These are phyloP conservation scores for Amylocarpus encephaloides DNA, from an alignment of 2,329 filamentous ascomycete species.

Conservation along the genomic window DNA sequence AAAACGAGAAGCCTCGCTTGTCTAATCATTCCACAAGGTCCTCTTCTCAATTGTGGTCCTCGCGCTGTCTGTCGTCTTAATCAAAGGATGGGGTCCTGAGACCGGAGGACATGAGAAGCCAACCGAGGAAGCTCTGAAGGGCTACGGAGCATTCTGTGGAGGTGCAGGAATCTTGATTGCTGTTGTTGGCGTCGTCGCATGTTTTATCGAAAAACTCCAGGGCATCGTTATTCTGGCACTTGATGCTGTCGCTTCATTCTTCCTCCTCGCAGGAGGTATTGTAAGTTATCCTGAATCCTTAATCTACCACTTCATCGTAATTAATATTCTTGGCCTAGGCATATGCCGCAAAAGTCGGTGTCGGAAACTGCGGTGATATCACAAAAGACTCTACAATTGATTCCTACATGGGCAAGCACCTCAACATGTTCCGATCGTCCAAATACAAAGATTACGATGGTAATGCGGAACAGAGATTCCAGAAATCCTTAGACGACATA, in stretches of 20 bases:
- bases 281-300: constrained; percentile 15
- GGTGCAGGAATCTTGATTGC: constrained; percentile 19
- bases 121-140: constrained; percentile 14
- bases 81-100: constrained; percentile 19
- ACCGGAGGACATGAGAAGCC: not conserved
- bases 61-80: constrained; percentile 21
- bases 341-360: constrained; percentile 20
- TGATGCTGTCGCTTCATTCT: constrained; percentile 23
- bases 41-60: constrained; percentile 24
- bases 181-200: constrained; percentile 16
- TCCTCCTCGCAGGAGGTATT: constrained; percentile 25
- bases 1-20: not conserved
- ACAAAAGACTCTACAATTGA: not conserved
- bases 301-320: not conserved
- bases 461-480: not conserved
- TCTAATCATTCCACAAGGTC: constrained; percentile 12
- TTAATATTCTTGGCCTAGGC: constrained; percentile 16
- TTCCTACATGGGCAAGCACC: constrained; percentile 6
- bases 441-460: constrained; percentile 3
- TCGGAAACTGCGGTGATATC: constrained; percentile 18
- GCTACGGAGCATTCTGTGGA: constrained; percentile 27
- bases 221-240: constrained; percentile 20
- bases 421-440: constrained; percentile 9
- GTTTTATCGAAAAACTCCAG: constrained; percentile 22
- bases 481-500: constrained; percentile 4